Evolutionary conservation across 345 rosid genomes (phyloP), one percentile per base, ranked within the genome.

Genomic region (Eutrema yunnanense): DNA sequence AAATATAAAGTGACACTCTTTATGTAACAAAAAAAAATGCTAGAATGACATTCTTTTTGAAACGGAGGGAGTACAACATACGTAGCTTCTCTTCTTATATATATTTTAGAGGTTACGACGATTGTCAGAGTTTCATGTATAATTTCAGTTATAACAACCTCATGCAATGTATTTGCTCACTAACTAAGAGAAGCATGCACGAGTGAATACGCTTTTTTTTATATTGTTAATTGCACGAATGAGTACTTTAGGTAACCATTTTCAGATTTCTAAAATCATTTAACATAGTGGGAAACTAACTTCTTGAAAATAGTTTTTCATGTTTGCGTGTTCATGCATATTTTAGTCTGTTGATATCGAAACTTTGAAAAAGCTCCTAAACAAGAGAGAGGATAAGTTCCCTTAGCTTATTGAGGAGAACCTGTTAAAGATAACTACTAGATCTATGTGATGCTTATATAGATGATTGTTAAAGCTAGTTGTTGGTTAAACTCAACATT

Each of bases 91-190:
- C 67, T 41, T 66, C 78, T 56, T 65, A 11, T 54, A 40, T 30
- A 22, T 46, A 65, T 63, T 27, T 36, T 8, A 47, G 13, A 54
- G 26, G n/a, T 73, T 56, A 16, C 56, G 34, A 16, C 56, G 34
- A 48, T 41, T 65, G 65, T 47, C 71, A 65, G 65, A 47, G 63
- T 66, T 73, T 56, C 42, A 36, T 74, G 62, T 51, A 51, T 67
- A 22, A n/a, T 59, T 33, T 60, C 41, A 44, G 33, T 22, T 52
- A 6, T 44, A 43, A 37, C 26, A 57, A 51, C 52, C 73, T 44
- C 64, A 62, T 68, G 63, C 73, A 75, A 43, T 52, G 64, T 61
- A 75, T 68, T 29, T 61, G 59, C 40, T 60, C 68, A 60, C 56
- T 22, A 42, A 19, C 22, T 58, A 32, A 49, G 78, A 74, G 61